These are phyloP conservation scores for Yamadazyma paraphyllophila DNA, from an alignment of 805 yeast species.

Conservation along the genomic window DNA sequence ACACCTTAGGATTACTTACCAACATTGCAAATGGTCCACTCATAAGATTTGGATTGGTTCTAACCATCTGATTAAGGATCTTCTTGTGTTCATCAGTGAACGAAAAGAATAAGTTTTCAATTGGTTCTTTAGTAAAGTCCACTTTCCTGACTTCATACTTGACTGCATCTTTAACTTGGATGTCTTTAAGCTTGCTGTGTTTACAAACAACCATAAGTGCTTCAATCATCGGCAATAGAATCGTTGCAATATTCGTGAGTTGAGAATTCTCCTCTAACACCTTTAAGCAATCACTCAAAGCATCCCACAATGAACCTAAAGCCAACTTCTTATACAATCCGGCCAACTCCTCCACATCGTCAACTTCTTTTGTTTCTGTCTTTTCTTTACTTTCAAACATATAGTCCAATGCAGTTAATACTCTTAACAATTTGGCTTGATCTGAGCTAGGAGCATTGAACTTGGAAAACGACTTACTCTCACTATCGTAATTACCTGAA, in stretches of 20 bases:
- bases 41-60: conserved; percentile 88
- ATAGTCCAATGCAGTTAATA: conserved; percentile 84
- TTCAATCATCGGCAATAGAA: conserved; percentile 82
- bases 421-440: conserved; percentile 83
- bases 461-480: conserved; percentile 54
- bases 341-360: conserved; percentile 50
- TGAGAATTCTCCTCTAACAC: conserved; percentile 58
- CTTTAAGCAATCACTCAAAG: conserved; percentile 69
- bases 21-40: conserved; percentile 92
- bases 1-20: conserved; percentile 80
- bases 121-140: conserved; percentile 72
- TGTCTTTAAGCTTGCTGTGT: conserved; percentile 64
- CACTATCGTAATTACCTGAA: conserved; percentile 38
- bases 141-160: conserved; percentile 62
- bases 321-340: conserved; percentile 64
- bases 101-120: conserved; percentile 74
- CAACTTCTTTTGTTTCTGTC: conserved; percentile 12
- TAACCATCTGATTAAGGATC: conserved; percentile 85
- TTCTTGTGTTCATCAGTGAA: conserved; percentile 88
- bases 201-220: conserved; percentile 96
- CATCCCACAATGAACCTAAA: conserved; percentile 81
- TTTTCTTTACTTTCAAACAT: conserved; percentile 52
- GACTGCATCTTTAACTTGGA: conserved; percentile 51
- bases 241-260: conserved; percentile 60
- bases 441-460: conserved; percentile 81